Conservation (phyloP, 441 rosid genomes). For the Isatis lusitanica region DNA sequence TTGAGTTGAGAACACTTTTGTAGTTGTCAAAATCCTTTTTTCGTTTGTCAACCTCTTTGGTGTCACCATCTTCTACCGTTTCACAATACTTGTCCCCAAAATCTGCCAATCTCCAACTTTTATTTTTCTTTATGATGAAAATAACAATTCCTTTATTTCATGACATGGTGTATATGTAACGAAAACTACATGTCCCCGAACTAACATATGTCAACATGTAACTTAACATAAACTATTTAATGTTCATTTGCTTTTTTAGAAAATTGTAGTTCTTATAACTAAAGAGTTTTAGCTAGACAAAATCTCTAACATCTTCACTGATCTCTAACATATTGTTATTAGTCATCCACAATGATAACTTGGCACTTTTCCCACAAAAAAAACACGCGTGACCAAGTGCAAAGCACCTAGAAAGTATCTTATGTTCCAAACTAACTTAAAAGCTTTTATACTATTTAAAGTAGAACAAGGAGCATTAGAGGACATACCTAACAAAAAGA, state of each 20-base stretch:
- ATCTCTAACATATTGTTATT: not conserved
- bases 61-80: constrained; percentile 29
- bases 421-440: constrained; percentile 14
- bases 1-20: constrained; percentile 58
- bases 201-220: not conserved
- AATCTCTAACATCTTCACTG: not conserved
- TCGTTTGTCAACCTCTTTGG: constrained; percentile 33
- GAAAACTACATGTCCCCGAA: not conserved
- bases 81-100: constrained; percentile 61
- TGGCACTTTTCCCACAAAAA: constrained; percentile 4
- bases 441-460: not conserved
- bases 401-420: not conserved
- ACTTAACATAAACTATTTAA: not conserved
- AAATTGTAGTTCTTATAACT: not conserved
- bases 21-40: constrained; percentile 41
- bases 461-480: not conserved
- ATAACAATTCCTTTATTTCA: not conserved
- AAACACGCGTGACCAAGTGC: constrained; percentile 20
- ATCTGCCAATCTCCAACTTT: constrained; percentile 42
- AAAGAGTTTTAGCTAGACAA: not conserved
- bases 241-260: not conserved
- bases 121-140: constrained; percentile 2
- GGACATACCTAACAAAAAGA: constrained; percentile 63
- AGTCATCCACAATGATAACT: not conserved
- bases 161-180: not conserved